phyloP scores from a whole-genome alignment of 2,329 filamentous ascomycete genomes.

The Aureobasidium sp. region DNA sequence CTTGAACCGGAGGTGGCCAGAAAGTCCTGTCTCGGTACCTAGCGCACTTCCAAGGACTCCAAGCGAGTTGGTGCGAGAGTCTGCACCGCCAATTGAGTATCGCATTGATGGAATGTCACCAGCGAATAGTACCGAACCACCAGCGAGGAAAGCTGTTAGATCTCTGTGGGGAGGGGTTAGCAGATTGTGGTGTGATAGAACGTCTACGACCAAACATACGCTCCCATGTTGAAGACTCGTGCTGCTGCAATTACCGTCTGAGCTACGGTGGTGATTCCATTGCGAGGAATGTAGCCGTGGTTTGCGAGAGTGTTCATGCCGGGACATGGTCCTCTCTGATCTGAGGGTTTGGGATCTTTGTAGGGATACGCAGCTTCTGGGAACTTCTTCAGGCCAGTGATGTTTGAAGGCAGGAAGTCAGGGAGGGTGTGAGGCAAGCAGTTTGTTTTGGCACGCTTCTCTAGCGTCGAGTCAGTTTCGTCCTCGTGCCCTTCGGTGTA shows the following conservation, averaged over 20 bases:
- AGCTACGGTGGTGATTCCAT: constrained; percentile 10
- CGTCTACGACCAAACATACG: background rate
- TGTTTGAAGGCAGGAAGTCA: constrained; percentile 5
- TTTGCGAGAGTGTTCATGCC: constrained; percentile 21
- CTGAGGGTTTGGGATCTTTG: background rate
- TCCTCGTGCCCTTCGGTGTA: background rate
- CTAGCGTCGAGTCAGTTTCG: background rate
- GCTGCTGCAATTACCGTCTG: constrained; percentile 1
- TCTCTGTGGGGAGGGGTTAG: background rate
- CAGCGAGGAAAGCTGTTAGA: background rate
- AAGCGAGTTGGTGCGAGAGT: background rate
- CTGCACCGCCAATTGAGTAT: constrained; percentile 17
- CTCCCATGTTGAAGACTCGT: constrained; percentile 14
- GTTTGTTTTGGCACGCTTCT: background rate
- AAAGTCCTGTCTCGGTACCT: constrained; percentile 11
- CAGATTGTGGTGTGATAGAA: background rate
- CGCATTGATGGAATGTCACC: constrained; percentile 16
- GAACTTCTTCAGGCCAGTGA: constrained; percentile 6
- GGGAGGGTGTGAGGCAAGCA: constrained; percentile 8
- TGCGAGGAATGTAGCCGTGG: constrained; percentile 20
- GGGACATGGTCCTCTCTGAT: background rate
- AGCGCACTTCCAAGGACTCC: constrained; percentile 13
- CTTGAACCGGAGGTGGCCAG: constrained; percentile 14
- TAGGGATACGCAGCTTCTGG: constrained; percentile 8
- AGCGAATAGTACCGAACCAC: constrained; percentile 14